These are phyloP conservation scores for Candida ficus DNA, from an alignment of 805 yeast species.

Conservation along the genomic window DNA sequence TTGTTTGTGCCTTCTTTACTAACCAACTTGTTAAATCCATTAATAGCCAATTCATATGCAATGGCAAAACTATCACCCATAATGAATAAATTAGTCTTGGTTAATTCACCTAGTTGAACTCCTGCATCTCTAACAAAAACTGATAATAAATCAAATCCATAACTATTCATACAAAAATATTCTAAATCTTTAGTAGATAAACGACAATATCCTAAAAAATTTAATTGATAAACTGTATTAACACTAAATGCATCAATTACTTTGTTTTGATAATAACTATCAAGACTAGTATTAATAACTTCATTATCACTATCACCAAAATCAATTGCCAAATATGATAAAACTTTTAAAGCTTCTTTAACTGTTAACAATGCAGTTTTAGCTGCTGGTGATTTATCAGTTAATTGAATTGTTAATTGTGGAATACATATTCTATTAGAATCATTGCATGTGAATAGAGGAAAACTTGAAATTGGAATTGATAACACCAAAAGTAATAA, in stretches of 20 bases:
- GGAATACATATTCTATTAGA: slow-evolving; percentile 34
- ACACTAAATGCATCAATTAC: slow-evolving; percentile 42
- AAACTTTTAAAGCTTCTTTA: slow-evolving; percentile 37
- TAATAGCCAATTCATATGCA: slow-evolving; percentile 33
- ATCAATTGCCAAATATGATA: slow-evolving; percentile 43
- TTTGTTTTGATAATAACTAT: slow-evolving; percentile 24
- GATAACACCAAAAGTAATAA: neutral
- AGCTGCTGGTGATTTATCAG: slow-evolving; percentile 33
- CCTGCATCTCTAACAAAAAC: slow-evolving; percentile 48
- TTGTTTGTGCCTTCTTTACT: slow-evolving; percentile 12
- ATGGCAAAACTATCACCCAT: slow-evolving; percentile 37
- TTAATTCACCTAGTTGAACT: slow-evolving; percentile 36
- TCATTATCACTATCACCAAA: slow-evolving; percentile 28
- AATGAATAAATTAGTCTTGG: slow-evolving; percentile 34
- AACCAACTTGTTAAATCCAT: slow-evolving; percentile 23
- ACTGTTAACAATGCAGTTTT: slow-evolving; percentile 29
- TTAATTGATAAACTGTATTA: slow-evolving; percentile 37
- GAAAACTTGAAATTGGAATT: slow-evolving; percentile 9
- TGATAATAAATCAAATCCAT: slow-evolving; percentile 43
- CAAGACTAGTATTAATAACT: slow-evolving; percentile 18
- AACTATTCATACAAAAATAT: slow-evolving; percentile 30
- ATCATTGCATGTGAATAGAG: slow-evolving; percentile 29
- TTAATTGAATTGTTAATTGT: slow-evolving; percentile 36
- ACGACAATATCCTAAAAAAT: slow-evolving; percentile 46
- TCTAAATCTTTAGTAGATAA: slow-evolving; percentile 20